Evolutionary conservation across 2,329 filamentous ascomycete species (phyloP).

Genomic region (Mycosphaerella arachidis): DNA sequence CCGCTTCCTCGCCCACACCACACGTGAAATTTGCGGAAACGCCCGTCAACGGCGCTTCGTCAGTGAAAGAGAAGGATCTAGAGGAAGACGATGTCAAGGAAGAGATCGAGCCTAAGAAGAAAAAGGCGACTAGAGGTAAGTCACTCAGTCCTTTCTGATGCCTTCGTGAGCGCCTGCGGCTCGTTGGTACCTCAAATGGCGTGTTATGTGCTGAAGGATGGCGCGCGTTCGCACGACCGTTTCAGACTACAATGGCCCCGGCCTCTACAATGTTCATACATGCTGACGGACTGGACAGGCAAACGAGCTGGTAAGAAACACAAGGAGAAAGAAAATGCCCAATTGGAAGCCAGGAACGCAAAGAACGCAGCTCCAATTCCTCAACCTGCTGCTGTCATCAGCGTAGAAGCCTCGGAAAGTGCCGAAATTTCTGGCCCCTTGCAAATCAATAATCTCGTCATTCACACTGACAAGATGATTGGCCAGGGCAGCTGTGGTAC

Average conservation of each 20-base stretch:
- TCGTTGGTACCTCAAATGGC: no score
- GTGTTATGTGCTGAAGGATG: not conserved
- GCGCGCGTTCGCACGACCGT: no score
- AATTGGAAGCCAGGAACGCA: conserved; percentile 32
- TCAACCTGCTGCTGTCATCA: conserved; percentile 38
- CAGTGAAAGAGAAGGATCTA: no score
- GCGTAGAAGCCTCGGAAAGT: conserved; percentile 40
- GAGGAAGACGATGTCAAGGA: conserved; percentile 22
- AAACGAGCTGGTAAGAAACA: conserved; percentile 44
- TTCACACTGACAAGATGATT: conserved; percentile 57
- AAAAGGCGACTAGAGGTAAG: conserved; percentile 44
- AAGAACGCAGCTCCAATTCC: conserved; percentile 7
- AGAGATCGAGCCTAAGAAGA: conserved; percentile 37
- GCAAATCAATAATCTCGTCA: conserved; percentile 57
- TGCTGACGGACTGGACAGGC: conserved; percentile 16
- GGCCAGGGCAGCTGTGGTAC: conserved; percentile 92
- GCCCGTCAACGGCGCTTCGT: not conserved
- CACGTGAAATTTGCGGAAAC: conserved; percentile 16
- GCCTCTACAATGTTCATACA: not conserved
- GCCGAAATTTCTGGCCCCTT: conserved; percentile 45
- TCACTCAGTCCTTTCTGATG: not conserved
- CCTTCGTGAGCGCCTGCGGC: not conserved
- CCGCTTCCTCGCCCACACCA: not conserved
- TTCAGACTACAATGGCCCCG: no score
- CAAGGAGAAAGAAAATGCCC: conserved; percentile 39